Base-by-base conservation (phyloP, 805 yeast genomes). In the Metschnikowia dekortorum region DNA sequence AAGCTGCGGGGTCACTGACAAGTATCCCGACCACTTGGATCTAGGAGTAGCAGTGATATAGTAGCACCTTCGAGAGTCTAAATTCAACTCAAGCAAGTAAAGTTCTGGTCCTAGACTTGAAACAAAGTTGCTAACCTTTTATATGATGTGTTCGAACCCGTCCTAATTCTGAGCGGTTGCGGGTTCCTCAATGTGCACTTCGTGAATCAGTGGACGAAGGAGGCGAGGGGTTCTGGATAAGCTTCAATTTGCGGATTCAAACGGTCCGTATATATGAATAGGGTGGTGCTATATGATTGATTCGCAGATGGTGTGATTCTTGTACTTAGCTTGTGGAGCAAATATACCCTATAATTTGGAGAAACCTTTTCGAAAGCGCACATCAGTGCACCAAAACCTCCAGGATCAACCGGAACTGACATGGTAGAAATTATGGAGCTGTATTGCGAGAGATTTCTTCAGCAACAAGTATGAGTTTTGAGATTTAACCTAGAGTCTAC, bases 331-430 rank as follows among this genome's bases (percentile, higher is more conserved):
- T 45, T 36, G 37, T 41, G 33, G 46, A 48, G 55, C 52, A 49
- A 49, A 42, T 39, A 46, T 52, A 44, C 37, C 47, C 37, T 46
- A 42, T 31, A 32, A 37, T 38, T 35, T 49, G 58, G 49, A 54
- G 49, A 55, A 44, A 48, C 52, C 53, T 53, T 53, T 51, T 53
- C 53, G 52, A 47, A 44, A 48, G 44, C 42, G 49, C 51, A 50
- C 54, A 54, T 51, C 58, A 44, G 58, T 54, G 40, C 58, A 53
- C 54, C 58, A 14, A 13, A 6, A 30, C 30, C 26, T 22, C 38
- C 22, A 22, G 22, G 14, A 32, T 22, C 34, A 13, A 31, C 38
- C 37, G 38, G 31, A 22, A 13, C 33, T 11, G 31, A 8, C 28
- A 39, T 6, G 41, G 28, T 39, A 6, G 31, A 3, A 10, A 39